These are phyloP conservation scores for Colletotrichum aenigma DNA, from an alignment of 2,329 filamentous ascomycete species.

Conservation along the genomic window DNA sequence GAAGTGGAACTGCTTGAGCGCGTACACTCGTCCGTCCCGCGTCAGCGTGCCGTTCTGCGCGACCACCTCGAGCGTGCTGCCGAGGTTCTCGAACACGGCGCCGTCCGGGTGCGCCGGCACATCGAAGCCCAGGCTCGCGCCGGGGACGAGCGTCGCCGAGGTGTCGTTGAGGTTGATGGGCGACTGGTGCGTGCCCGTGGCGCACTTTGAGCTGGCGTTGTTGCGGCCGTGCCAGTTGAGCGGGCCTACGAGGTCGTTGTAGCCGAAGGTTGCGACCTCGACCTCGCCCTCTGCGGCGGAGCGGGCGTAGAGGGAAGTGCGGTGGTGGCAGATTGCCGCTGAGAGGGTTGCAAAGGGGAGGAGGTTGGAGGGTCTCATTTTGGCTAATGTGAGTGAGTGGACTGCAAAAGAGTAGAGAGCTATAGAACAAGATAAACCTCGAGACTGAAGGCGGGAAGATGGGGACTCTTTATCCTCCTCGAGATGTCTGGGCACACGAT, in stretches of 20 bases:
- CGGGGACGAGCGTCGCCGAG: conserved; percentile 24
- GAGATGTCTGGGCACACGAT: background rate
- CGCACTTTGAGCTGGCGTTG: conserved; percentile 49
- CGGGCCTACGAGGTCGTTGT: conserved; percentile 48
- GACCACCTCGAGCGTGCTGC: conserved; percentile 55
- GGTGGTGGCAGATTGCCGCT: conserved; percentile 32
- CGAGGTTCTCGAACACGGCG: conserved; percentile 54
- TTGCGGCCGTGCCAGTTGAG: conserved; percentile 56
- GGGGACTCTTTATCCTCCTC: conserved; percentile 3
- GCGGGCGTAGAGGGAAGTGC: conserved; percentile 37
- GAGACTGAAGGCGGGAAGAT: background rate
- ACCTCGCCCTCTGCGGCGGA: conserved; percentile 27
- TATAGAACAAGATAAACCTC: background rate
- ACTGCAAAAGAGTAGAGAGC: background rate
- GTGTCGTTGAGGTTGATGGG: conserved; percentile 55
- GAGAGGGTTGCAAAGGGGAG: conserved; percentile 24
- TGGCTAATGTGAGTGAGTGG: background rate
- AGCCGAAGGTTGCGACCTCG: conserved; percentile 42
- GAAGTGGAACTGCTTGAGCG: conserved; percentile 62
- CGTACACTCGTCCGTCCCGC: conserved; percentile 42
- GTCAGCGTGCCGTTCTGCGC: conserved; percentile 48
- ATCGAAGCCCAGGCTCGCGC: conserved; percentile 33
- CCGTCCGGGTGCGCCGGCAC: conserved; percentile 39
- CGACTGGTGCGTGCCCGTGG: conserved; percentile 54
- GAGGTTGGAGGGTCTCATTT: conserved; percentile 24